Base-by-base conservation (phyloP, 2,329 filamentous ascomycete genomes). In the Trichophyton verrucosum region DNA sequence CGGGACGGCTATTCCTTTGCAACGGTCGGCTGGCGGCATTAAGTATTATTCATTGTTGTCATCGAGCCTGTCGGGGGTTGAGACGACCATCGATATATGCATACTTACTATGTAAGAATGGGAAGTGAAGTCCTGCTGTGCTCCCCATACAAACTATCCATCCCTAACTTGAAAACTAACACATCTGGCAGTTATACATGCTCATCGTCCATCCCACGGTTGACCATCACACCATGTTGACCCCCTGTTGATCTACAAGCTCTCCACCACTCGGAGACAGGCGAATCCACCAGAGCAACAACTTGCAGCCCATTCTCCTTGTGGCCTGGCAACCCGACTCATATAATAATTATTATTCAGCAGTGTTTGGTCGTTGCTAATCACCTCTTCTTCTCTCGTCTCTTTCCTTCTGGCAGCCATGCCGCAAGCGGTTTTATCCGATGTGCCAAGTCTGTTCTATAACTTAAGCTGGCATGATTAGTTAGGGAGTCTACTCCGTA, bases 171-270 rank as follows among this genome's bases (percentile, higher is more conserved):
- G 33, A 38, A 38, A 38, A 38, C 11, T 38, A 38, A 38, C 33
- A 11, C 11, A 38, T 38, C 27, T 30, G 27, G 27, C 27, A 30
- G 27, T 30, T 30, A 30, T 30, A 30, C 27, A 30, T 30, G 27
- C 27, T 30, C 49, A 24, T 53, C 22, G 17, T 53, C 44, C 44
- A 47, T 53, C 47, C 47, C 46, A 51, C 5, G 17, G 11, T 5
- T 11, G 46, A 22, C 46, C 11, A 38, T 38, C 40, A 44, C 40
- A 33, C 27, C 49, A n/a, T 30, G 13, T 33, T 53, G 49, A 47
- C 44, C 49, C 49, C 49, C 49, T 53, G 49, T 8, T 53, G 49
- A 53, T 53, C 49, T 53, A 53, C 49, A 53, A 33, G 13, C 49
- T 53, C 49, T 53, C 49, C 49, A 53, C 49, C 27, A 53, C 49